A percentile compares a stretch with the other conserved stretches of the same genome.
phyloP scores from a whole-genome alignment of 257 asterid genomes.

The Cruciata laevipes region DNA sequence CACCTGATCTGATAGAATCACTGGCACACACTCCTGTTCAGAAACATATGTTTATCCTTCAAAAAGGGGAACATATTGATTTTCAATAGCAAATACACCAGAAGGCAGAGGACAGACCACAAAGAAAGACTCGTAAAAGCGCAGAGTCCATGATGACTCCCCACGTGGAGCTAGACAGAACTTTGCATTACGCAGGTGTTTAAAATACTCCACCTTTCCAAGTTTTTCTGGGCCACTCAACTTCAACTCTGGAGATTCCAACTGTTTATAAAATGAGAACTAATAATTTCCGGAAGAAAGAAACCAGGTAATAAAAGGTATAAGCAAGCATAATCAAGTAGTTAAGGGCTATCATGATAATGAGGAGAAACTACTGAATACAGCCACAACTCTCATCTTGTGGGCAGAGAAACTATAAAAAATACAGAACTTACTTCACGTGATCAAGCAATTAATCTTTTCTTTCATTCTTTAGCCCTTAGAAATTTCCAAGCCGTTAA shows the following conservation, averaged over 20 bases:
- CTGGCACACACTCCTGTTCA: slow-evolving; percentile 94
- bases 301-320: slow-evolving; percentile 11
- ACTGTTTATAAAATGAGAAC: slow-evolving; percentile 69
- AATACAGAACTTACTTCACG: background rate
- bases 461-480: background rate
- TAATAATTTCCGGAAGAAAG: slow-evolving; percentile 33
- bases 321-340: background rate
- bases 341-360: background rate
- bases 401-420: background rate
- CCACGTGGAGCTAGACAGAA: slow-evolving; percentile 98
- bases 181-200: slow-evolving; percentile 87
- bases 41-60: slow-evolving; percentile 11
- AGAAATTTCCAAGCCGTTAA: background rate
- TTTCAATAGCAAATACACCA: background rate
- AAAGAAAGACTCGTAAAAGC: slow-evolving; percentile 91
- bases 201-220: slow-evolving; percentile 70
- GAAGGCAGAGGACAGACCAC: slow-evolving; percentile 50
- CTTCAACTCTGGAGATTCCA: slow-evolving; percentile 99
- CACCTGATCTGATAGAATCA: slow-evolving; percentile 77
- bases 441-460: background rate
- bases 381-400: background rate
- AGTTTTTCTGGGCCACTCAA: slow-evolving; percentile 84
- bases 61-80: background rate
- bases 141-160: slow-evolving; percentile 99
- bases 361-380: background rate